Base-by-base conservation (phyloP, 2,329 filamentous ascomycete species). In the Tolypocladium guangdongense region DNA sequence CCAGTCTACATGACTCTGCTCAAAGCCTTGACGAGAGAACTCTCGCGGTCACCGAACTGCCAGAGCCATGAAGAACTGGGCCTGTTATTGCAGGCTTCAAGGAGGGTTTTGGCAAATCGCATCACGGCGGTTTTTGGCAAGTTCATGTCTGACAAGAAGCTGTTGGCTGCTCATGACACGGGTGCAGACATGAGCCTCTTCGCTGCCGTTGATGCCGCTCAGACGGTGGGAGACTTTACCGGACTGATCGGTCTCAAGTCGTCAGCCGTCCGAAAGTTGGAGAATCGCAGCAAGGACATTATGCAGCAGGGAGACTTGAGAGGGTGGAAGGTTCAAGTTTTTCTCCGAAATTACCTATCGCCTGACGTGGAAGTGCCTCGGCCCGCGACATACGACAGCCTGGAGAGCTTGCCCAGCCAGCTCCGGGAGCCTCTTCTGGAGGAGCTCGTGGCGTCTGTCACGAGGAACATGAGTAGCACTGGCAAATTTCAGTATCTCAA, bases 271-370 rank as follows among this genome's bases (percentile, higher is more conserved):
- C 63, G 64, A 30, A 69, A 68, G 49, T 61, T 74, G 7, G 70
- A 71, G 50, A 66, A 68, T 54, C 58, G 63, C 48, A 70, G 66
- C 49, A 60, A 59, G 33, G 53, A 65, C 24, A 64, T 66, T 1
- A 69, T 74, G 60, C 47, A 60, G 7, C 55, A 60, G 5, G 71
- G 70, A 1, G 65, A 71, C 32, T 35, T 73, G 16, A 62, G 65
- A 33, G 75, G 73, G 7, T 79, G 77, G 76, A 72, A 71, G 56
- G 58, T 77, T 32, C 69, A 72, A 52, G 70, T 66, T 3, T 74
- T 79, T 52, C 58, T 78, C 10, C 66, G 66, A 6, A 70, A 62
- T 5, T 65, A 71, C 50, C 65, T 75, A 24, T 60, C 66, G 0
- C 56, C 64, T 5, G 57, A 63, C 1, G 53, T 73, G 20, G 61